Base-by-base conservation (phyloP, 768 basidiomycete species). In the Phlebiopsis flavidoalba region DNA sequence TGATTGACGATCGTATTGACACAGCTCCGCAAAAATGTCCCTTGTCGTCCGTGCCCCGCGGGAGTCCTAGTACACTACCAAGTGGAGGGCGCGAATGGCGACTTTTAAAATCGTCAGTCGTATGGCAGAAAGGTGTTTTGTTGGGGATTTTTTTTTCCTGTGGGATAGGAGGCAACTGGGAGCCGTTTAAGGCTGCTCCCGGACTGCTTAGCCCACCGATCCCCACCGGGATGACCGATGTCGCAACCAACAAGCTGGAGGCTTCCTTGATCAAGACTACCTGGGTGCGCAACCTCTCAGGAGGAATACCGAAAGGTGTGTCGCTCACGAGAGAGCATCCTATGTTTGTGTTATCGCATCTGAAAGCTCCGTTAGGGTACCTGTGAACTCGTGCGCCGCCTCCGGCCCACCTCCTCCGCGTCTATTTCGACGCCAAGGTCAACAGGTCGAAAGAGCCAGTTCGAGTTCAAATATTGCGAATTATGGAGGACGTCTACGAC, bases 391-490 rank as follows among this genome's bases (percentile, higher is more conserved):
- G 55, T 73, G 1, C 60, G 68, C 26, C 71, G 70, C 45, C 48
- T 72, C 46, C 63, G 68, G 10, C n/a, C n/a, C 62, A 67, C 36
- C 65, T 72, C n/a, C 55, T 73, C 2, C 68, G 71, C 19, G 63
- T 69, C 1, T 71, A 63, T 46, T 72, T 67, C 55, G 63, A 71
- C 55, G 63, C 60, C 7, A 47, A 50, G 15, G 57, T 71, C 12
- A n/a, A 59, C 62, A 0, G 43, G 53, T 40, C 54, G 60, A 10
- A 57, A 49, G n/a, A n/a, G 31, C 63, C 66, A n/a, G 51, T 47
- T n/a, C 5, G 70, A 72, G 8, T 62, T 71, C 57, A 63, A 65
- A 19, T 72, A 63, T 57, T 73, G 70, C 58, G 71, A 73, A n/a
- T n/a, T 57, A 63, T 65, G 58, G 21, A 67, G n/a, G 55, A 65